Evolutionary conservation across 2,329 filamentous ascomycete species (phyloP).

Genomic region (Talaromyces amestolkiae): DNA sequence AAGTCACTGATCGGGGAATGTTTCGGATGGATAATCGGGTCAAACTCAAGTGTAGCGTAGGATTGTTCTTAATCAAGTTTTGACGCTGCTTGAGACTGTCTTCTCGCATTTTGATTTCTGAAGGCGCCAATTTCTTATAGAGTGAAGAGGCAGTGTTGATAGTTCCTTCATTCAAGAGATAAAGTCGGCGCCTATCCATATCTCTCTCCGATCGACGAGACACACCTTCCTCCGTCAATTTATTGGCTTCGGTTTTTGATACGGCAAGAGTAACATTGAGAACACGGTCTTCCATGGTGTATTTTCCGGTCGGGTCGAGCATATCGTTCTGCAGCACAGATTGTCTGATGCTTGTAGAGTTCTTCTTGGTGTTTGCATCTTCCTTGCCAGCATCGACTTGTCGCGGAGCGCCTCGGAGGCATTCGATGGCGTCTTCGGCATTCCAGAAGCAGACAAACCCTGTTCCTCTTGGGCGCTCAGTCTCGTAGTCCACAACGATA

Average conservation of each 20-base stretch:
- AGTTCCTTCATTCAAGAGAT: conserved; percentile 80
- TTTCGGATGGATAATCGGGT: conserved; percentile 91
- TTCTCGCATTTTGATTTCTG: conserved; percentile 84
- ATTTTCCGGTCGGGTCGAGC: conserved; percentile 75
- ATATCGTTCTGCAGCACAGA: conserved; percentile 87
- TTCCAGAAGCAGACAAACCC: conserved; percentile 93
- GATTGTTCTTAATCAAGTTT: conserved; percentile 86
- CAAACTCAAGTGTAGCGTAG: conserved; percentile 80
- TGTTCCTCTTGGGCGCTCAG: conserved; percentile 83
- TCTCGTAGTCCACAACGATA: conserved; percentile 81
- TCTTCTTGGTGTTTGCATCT: conserved; percentile 38
- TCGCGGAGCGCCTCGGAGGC: conserved; percentile 72
- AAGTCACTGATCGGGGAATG: conserved; percentile 75
- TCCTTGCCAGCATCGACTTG: conserved; percentile 43
- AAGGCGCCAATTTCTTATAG: conserved; percentile 70
- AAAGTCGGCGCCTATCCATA: conserved; percentile 86
- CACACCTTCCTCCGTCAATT: conserved; percentile 68
- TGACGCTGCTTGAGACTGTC: conserved; percentile 83
- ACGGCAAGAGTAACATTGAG: conserved; percentile 83
- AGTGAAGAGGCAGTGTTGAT: conserved; percentile 75
- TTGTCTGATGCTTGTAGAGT: conserved; percentile 58
- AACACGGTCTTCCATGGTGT: conserved; percentile 86
- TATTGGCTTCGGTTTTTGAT: conserved; percentile 73
- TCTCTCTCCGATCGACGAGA: conserved; percentile 64
- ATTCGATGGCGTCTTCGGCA: conserved; percentile 69